A percentile compares a stretch with the other conserved stretches of the same genome.
These are phyloP conservation scores for Penicillium sp. DNA, from an alignment of 2,329 filamentous ascomycete genomes.

Conservation along the genomic window DNA sequence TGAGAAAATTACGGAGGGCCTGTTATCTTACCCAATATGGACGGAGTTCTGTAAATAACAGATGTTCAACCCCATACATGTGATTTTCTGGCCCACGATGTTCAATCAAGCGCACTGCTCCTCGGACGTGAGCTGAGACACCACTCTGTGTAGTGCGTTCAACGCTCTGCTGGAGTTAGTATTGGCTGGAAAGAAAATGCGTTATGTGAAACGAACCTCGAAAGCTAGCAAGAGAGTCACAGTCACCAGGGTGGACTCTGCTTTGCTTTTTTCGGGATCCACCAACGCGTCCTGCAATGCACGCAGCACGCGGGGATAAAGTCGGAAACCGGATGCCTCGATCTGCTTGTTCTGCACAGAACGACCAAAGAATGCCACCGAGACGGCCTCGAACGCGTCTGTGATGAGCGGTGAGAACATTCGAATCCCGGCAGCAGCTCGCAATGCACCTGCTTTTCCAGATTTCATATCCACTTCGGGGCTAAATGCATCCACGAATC, in stretches of 20 bases:
- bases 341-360: slow-evolving; percentile 36
- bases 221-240: slow-evolving; percentile 41
- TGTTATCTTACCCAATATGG: slow-evolving; percentile 39
- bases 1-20: neutral
- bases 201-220: slow-evolving; percentile 26
- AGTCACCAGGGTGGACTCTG: slow-evolving; percentile 41
- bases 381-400: slow-evolving; percentile 41
- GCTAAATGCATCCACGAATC: slow-evolving; percentile 43
- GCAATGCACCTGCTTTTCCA: slow-evolving; percentile 38
- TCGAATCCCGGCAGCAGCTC: slow-evolving; percentile 40
- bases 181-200: neutral
- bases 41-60: slow-evolving; percentile 40
- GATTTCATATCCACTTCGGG: slow-evolving; percentile 37
- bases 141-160: slow-evolving; percentile 37
- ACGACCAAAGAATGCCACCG: slow-evolving; percentile 42
- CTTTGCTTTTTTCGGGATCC: slow-evolving; percentile 38
- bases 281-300: slow-evolving; percentile 39
- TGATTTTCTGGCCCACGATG: slow-evolving; percentile 43
- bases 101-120: slow-evolving; percentile 39
- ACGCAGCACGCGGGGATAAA: slow-evolving; percentile 39
- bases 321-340: slow-evolving; percentile 34
- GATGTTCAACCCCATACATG: slow-evolving; percentile 42
- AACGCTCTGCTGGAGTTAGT: slow-evolving; percentile 30
- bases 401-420: slow-evolving; percentile 43
- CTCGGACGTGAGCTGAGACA: slow-evolving; percentile 36